Evolutionary conservation across 129 eudicot genomes (phyloP).

Genomic region (Helianthus tuberosus): DNA sequence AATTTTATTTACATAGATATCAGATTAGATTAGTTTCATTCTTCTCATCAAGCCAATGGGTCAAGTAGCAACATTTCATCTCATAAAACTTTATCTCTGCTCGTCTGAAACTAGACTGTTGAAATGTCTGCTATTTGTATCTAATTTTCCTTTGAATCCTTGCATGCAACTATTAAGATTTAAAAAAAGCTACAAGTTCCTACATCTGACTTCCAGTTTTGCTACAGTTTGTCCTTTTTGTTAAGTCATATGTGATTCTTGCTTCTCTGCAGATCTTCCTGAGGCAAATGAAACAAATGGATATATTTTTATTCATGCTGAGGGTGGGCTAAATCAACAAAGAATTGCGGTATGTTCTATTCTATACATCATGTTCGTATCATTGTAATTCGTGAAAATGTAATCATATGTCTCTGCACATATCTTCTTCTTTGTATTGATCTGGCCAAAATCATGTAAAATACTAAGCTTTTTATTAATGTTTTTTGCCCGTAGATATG

Average conservation of each 20-base stretch:
- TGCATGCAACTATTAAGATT: background rate
- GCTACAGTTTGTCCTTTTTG: background rate
- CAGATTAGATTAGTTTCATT: background rate
- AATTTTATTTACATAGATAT: background rate
- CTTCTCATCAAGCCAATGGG: background rate
- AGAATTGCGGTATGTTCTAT: constrained; percentile 83
- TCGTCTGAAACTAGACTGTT: background rate
- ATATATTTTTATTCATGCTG: constrained; percentile 96
- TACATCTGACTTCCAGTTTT: constrained; percentile 6
- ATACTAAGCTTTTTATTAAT: background rate
- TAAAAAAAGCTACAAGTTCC: background rate
- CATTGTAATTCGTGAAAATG: constrained; percentile 3
- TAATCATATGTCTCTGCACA: background rate
- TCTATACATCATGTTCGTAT: constrained; percentile 21
- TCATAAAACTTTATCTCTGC: background rate
- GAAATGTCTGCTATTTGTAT: background rate
- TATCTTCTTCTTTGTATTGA: background rate
- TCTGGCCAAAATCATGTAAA: background rate
- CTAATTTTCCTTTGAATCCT: background rate
- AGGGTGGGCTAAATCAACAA: constrained; percentile 99
- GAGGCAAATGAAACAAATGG: constrained; percentile 88
- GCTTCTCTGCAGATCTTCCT: constrained; percentile 75
- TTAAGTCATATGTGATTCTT: constrained; percentile 21
- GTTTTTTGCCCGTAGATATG: constrained; percentile 67
- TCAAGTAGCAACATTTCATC: background rate